Evolutionary conservation across 2,329 filamentous ascomycete species (phyloP).

Genomic region (Blastomyces parvus): DNA sequence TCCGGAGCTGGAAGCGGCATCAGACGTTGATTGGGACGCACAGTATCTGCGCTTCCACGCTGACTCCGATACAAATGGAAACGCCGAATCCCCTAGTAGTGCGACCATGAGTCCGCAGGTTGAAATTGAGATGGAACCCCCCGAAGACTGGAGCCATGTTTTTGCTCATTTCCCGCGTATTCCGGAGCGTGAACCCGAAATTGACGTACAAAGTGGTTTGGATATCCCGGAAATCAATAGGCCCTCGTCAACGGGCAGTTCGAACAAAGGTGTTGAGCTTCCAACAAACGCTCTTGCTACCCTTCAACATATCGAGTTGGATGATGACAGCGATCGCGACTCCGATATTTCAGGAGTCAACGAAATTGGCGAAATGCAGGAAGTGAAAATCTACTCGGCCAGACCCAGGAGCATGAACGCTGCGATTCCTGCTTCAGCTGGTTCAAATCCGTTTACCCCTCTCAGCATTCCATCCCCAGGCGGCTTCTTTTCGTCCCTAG

Average conservation of each 20-base stretch:
- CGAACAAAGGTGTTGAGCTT: constrained; percentile 54
- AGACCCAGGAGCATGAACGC: constrained; percentile 36
- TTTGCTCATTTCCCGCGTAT: constrained; percentile 34
- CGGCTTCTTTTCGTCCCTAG: constrained; percentile 82
- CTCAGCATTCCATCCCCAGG: constrained; percentile 86
- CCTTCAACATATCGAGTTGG: constrained; percentile 59
- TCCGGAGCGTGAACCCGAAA: constrained; percentile 22
- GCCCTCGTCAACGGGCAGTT: constrained; percentile 20
- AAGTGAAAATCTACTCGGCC: constrained; percentile 47
- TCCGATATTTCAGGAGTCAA: constrained; percentile 39
- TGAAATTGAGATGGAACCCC: constrained; percentile 32
- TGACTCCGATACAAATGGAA: constrained; percentile 25
- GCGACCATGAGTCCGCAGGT: constrained; percentile 23
- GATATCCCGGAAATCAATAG: constrained; percentile 12
- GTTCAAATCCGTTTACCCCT: constrained; percentile 61
- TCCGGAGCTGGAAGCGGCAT: constrained; percentile 55
- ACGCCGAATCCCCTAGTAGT: constrained; percentile 18
- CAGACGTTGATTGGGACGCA: constrained; percentile 53
- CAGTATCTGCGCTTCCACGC: constrained; percentile 27
- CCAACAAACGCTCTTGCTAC: constrained; percentile 73
- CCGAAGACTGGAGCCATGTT: constrained; percentile 52
- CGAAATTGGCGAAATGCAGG: constrained; percentile 49
- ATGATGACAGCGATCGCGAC: constrained; percentile 34
- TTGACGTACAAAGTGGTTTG: constrained; percentile 15
- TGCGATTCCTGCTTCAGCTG: constrained; percentile 44